Base-by-base conservation (phyloP, 1,284 basidiomycete species). In the Marasmius oreades region DNA sequence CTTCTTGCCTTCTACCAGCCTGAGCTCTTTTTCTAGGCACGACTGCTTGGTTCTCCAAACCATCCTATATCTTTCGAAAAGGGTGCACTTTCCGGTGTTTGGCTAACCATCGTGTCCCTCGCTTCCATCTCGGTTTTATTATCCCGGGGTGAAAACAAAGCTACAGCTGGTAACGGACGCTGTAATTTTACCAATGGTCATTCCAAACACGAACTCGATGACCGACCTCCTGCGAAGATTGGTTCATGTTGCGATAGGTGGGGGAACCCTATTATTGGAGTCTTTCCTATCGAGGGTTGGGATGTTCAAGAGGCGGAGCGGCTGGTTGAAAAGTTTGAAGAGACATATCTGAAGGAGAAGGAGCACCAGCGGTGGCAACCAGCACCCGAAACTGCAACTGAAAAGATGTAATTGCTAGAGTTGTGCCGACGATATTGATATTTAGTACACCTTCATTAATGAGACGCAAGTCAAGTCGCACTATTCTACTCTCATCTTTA, bases 41-140 rank as follows among this genome's bases (percentile, higher is more conserved):
- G 90, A 34, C 68, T 78, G 24, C 66, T 84, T 20, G 88, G 88
- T 48, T 91, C 88, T 2, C 73, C 73, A 1, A 71, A 86, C 59
- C 87, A 90, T 63, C 72, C 81, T 2, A 85, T 90, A 51, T 63
- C 68, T 0, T 65, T 82, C 1, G 82, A 77, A 69, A 85, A 84
- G 62, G 84, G 84, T 5, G 86, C 90, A 0, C 71, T 88, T 56
- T 78, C 86, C 2, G 76, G 81, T 1, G 82, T 85, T 2, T 81
- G 91, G 64, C 66, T 87, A n/a, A 73, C 78, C 0, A 77, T 90
- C 11, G 79, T 77, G 1, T 77, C 83, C 0, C 64, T 84, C 0
- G 66, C 66, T 23, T 81, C 73, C 59, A 67, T 85, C 58, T 69
- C 79, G 37, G 56, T 73, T 28, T 69, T 64, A 51, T 62, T 55